These are phyloP conservation scores for Mycena alexandri DNA, from an alignment of 768 basidiomycete genomes.

Conservation along the genomic window DNA sequence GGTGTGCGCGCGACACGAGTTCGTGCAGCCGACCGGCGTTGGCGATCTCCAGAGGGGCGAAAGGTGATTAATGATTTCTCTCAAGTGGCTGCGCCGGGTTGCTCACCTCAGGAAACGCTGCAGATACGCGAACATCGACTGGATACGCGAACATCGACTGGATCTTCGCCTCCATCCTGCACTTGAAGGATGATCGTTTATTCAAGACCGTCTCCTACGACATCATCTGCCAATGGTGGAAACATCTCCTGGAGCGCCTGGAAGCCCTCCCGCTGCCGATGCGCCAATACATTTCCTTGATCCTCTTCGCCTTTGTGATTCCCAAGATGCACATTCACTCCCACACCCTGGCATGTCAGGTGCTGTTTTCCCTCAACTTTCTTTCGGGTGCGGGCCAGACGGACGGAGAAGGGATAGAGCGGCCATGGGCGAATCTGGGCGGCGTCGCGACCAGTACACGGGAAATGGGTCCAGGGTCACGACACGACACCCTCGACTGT, in stretches of 20 bases:
- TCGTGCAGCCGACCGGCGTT: conserved; percentile 8
- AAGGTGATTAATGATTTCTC: conserved; percentile 16
- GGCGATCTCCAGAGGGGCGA: conserved; percentile 16
- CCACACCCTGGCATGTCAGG: background rate
- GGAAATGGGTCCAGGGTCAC: conserved; percentile 49
- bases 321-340: conserved; percentile 29
- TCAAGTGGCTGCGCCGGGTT: too few relatives aligned
- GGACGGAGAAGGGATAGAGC: conserved; percentile 42
- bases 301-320: conserved; percentile 36
- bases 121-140: too few relatives aligned
- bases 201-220: conserved; percentile 21
- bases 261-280: background rate
- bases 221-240: conserved; percentile 47
- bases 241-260: conserved; percentile 3
- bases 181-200: background rate
- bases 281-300: conserved; percentile 33
- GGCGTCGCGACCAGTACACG: conserved; percentile 44
- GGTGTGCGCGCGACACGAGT: conserved; percentile 22
- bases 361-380: background rate
- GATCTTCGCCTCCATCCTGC: conserved; percentile 3
- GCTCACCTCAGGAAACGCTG: too few relatives aligned
- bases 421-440: conserved; percentile 48
- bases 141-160: conserved; percentile 4
- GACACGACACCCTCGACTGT: conserved; percentile 50
- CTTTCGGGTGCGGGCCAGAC: background rate